These are phyloP conservation scores for Debaryomyces prosopidis DNA, from an alignment of 805 yeast genomes.

Conservation along the genomic window DNA sequence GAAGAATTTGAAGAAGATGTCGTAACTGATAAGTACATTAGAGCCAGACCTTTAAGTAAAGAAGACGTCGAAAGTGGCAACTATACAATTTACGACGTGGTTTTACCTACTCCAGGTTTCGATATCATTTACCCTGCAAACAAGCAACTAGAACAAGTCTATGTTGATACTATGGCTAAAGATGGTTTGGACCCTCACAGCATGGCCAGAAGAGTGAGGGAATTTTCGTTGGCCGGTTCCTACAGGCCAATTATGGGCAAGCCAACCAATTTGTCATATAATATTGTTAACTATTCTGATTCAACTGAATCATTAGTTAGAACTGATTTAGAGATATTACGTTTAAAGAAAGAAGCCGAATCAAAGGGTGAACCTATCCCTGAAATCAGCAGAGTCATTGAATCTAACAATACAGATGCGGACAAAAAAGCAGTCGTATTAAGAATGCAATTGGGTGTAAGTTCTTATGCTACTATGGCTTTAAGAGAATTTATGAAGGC, in stretches of 20 bases:
- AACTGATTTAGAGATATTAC: slow-evolving; percentile 65
- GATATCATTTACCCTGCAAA: slow-evolving; percentile 86
- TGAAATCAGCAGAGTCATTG: slow-evolving; percentile 22
- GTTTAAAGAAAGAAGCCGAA: slow-evolving; percentile 23
- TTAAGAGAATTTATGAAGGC: slow-evolving; percentile 84
- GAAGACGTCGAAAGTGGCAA: slow-evolving; percentile 64
- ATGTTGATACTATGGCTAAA: slow-evolving; percentile 69
- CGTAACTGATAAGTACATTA: slow-evolving; percentile 51
- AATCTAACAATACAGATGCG: slow-evolving; percentile 34
- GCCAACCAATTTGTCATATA: slow-evolving; percentile 64
- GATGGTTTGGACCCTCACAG: slow-evolving; percentile 83
- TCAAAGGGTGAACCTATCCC: slow-evolving; percentile 1
- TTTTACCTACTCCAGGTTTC: slow-evolving; percentile 95
- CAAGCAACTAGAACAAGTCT: slow-evolving; percentile 55
- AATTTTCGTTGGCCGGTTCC: slow-evolving; percentile 89
- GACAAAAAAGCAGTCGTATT: slow-evolving; percentile 67
- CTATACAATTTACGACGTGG: slow-evolving; percentile 76
- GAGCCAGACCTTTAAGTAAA: slow-evolving; percentile 74
- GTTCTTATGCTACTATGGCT: slow-evolving; percentile 98
- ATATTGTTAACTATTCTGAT: slow-evolving; percentile 58
- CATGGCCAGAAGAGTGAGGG: slow-evolving; percentile 83
- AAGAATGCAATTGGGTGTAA: slow-evolving; percentile 74
- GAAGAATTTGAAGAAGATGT: slow-evolving; percentile 71
- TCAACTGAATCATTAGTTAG: slow-evolving; percentile 71
- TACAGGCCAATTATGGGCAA: slow-evolving; percentile 73